Evolutionary conservation across 768 basidiomycete genomes (phyloP), one percentile per base, ranked within the genome.

Genomic region (Suillus plorans): DNA sequence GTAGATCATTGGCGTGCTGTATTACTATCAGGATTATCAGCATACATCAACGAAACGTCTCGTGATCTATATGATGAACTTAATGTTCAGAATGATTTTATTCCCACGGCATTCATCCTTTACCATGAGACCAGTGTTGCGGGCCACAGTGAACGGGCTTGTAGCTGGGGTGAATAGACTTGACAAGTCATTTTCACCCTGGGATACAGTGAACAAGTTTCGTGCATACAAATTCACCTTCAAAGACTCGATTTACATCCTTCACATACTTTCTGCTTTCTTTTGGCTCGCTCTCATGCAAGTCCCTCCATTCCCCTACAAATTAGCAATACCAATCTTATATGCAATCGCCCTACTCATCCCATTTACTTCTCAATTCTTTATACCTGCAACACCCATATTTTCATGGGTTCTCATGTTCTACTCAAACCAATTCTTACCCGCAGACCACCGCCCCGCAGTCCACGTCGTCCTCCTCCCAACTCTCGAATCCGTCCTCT

Each of bases 401-500:
- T 88, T 97, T 69, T 81, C 87, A 12, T 99, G 92, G 87, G 81
- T 98, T 31, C 83, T 99, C 64, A 84, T 88, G 3, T 99, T 88
- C 78, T 99, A 91, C 80, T 86, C 90, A 5, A 92, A 92, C 25
- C 85, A 90, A 18, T 98, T 92, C 79, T 92, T 98, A 62, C 93
- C 95, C 0, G 80, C 83, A 8, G 67, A 77, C 18, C 87, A 85
- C 76, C 85, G 97, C 3, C 97, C 97, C 0, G 78, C 83, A 31
- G 92, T 98, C 34, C 95, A 92, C 63, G 97, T 99, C 68, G 89
- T 93, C 41, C 83, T 99, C 12, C 88, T 99, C 6, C 97, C 97
- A 0, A 97, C 97, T 0, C 86, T 98, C 61, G 97, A 99, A 74
- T 88, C 91, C 22, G 94, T 97, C 36, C 83, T 99, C 5, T 99